Percentiles rank a stretch among this genome's conserved stretches.
Conservation (phyloP, 2,329 filamentous ascomycete species). For the Sporothrix brasiliensis region DNA sequence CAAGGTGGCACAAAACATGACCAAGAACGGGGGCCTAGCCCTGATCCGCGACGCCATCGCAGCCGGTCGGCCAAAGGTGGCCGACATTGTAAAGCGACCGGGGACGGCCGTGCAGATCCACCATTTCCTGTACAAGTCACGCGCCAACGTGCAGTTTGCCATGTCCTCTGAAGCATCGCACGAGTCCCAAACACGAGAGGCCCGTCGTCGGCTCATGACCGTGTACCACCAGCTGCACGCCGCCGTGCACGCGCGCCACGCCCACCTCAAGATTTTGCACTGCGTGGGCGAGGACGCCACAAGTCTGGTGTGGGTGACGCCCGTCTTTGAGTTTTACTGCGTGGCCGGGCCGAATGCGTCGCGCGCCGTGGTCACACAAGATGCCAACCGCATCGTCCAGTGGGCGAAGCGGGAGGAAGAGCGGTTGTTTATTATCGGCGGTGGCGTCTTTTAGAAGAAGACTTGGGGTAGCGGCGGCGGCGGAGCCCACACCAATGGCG, state of each 20-base stretch:
- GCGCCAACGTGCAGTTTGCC: slow-evolving; percentile 91
- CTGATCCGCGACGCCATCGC: slow-evolving; percentile 73
- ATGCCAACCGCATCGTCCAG: slow-evolving; percentile 84
- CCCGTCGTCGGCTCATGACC: slow-evolving; percentile 73
- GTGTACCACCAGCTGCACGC: slow-evolving; percentile 85
- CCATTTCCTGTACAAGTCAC: slow-evolving; percentile 95
- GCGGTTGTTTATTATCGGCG: slow-evolving; percentile 92
- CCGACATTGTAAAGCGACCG: slow-evolving; percentile 68
- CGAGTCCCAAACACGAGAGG: slow-evolving; percentile 47
- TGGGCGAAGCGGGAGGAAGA: slow-evolving; percentile 94
- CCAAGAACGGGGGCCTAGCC: slow-evolving; percentile 72
- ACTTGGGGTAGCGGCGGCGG: neutral
- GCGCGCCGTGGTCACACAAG: slow-evolving; percentile 71
- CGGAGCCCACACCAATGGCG: neutral
- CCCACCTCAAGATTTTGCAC: slow-evolving; percentile 85
- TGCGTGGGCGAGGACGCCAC: slow-evolving; percentile 73
- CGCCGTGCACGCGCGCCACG: slow-evolving; percentile 79
- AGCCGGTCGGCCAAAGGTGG: slow-evolving; percentile 69
- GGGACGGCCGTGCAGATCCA: slow-evolving; percentile 68
- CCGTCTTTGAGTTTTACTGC: slow-evolving; percentile 90
- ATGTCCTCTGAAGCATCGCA: slow-evolving; percentile 78
- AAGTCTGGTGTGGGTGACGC: slow-evolving; percentile 87
- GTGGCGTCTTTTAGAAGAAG: slow-evolving; percentile 70
- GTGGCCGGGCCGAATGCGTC: slow-evolving; percentile 77
- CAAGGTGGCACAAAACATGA: slow-evolving; percentile 67